Conservation (phyloP, 768 basidiomycete genomes). For the Dentipellis sp. region DNA sequence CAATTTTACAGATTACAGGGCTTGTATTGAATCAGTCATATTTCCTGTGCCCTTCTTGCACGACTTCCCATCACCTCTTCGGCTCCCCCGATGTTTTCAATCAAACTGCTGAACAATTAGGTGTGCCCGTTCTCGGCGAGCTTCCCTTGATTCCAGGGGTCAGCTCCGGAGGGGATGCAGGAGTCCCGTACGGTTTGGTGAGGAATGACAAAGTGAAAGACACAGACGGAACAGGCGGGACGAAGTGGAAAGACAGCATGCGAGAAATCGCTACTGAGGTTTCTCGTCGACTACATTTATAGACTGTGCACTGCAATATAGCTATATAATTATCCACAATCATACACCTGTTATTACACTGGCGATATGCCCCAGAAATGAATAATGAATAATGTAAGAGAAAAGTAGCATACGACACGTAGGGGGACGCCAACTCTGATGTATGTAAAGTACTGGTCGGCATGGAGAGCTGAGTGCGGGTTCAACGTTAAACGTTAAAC, state of each 20-base stretch:
- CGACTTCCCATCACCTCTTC: constrained; percentile 52
- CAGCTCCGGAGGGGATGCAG: constrained; percentile 62
- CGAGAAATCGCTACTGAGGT: constrained; percentile 20
- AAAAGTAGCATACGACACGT: no score
- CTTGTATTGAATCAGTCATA: constrained; percentile 83
- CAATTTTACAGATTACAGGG: constrained; percentile 62
- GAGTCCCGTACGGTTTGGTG: constrained; percentile 41
- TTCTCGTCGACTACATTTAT: constrained; percentile 3
- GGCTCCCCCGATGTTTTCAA: constrained; percentile 63
- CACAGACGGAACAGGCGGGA: constrained; percentile 6
- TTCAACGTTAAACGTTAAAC: no score
- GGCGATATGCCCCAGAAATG: not conserved
- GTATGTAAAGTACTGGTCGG: no score
- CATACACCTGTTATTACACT: not conserved
- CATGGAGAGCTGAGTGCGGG: no score
- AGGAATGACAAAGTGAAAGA: not conserved
- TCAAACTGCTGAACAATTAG: constrained; percentile 44
- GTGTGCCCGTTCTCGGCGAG: constrained; percentile 63
- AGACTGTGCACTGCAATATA: not conserved
- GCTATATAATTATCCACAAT: not conserved
- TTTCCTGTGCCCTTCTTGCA: constrained; percentile 71
- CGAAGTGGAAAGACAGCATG: constrained; percentile 21
- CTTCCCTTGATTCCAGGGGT: constrained; percentile 73
- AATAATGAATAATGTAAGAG: not conserved
- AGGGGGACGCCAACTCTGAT: no score